phyloP scores from a whole-genome alignment of 169 alveolate species.

The Cryptosporidium viatorum region DNA sequence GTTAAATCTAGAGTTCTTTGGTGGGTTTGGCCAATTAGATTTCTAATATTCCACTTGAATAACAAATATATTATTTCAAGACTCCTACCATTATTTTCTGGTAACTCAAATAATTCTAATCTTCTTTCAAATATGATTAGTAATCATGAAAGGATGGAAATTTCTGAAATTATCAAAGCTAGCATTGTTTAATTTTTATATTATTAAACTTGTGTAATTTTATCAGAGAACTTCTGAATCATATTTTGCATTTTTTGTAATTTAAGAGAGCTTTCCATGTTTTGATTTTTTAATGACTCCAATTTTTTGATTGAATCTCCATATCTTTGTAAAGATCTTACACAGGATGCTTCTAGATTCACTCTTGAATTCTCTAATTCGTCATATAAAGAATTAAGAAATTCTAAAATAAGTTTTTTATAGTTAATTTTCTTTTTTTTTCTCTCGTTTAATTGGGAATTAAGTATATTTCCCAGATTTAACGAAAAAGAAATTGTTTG shows the following conservation, averaged over 20 bases:
- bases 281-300: slow-evolving; percentile 49
- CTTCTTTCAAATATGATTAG: slow-evolving; percentile 30
- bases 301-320: slow-evolving; percentile 45
- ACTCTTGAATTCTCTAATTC: slow-evolving; percentile 70
- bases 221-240: slow-evolving; percentile 39
- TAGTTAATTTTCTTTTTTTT: background rate
- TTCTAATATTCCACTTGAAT: slow-evolving; percentile 43
- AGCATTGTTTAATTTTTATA: slow-evolving; percentile 24
- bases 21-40: slow-evolving; percentile 74
- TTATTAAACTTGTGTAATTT: slow-evolving; percentile 44
- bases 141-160: slow-evolving; percentile 41
- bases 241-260: slow-evolving; percentile 62
- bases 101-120: slow-evolving; percentile 51
- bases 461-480: background rate
- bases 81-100: slow-evolving; percentile 60
- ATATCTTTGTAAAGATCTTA: slow-evolving; percentile 45
- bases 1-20: slow-evolving; percentile 63
- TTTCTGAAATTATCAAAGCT: slow-evolving; percentile 47
- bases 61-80: slow-evolving; percentile 34
- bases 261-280: slow-evolving; percentile 29
- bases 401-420: background rate
- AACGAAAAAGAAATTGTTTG: background rate
- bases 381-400: slow-evolving; percentile 58
- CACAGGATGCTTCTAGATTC: slow-evolving; percentile 45
- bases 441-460: background rate